phyloP scores from a whole-genome alignment of 2,329 filamentous ascomycete genomes.

The Pseudogymnoascus verrucosus region DNA sequence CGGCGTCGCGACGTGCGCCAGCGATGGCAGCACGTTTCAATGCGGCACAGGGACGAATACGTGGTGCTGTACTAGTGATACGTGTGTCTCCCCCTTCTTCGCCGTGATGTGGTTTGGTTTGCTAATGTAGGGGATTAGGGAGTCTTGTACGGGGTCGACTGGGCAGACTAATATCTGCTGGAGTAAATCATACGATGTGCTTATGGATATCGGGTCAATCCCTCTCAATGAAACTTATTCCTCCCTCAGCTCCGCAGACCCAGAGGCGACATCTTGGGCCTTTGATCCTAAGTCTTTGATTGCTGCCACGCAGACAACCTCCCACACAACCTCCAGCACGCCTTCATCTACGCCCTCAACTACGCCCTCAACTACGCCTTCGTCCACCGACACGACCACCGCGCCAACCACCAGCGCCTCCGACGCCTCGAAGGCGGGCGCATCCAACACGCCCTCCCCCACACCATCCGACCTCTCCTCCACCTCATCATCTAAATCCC shows the following conservation, averaged over 20 bases:
- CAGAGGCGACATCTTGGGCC: background rate
- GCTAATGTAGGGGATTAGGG: background rate
- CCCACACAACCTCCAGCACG: background rate
- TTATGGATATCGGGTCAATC: background rate
- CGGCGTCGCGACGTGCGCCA: background rate
- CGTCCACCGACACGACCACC: background rate
- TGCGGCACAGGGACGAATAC: background rate
- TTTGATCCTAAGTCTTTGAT: background rate
- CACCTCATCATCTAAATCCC: background rate
- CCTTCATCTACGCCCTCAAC: background rate
- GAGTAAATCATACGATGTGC: background rate
- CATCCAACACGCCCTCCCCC: background rate
- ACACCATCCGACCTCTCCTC: background rate
- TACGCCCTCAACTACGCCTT: background rate
- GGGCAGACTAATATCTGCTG: slow-evolving; percentile 6
- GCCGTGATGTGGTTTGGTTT: background rate
- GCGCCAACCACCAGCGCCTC: background rate
- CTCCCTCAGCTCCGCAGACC: slow-evolving; percentile 1
- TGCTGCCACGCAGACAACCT: background rate
- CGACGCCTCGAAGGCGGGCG: background rate
- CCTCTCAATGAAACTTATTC: slow-evolving; percentile 8
- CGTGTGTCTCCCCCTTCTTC: background rate
- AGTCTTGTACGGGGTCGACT: background rate
- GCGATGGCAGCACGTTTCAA: background rate
- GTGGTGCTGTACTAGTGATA: background rate